Base-by-base conservation (phyloP, 2,329 filamentous ascomycete genomes). In the Pyrenochaeta sp. region DNA sequence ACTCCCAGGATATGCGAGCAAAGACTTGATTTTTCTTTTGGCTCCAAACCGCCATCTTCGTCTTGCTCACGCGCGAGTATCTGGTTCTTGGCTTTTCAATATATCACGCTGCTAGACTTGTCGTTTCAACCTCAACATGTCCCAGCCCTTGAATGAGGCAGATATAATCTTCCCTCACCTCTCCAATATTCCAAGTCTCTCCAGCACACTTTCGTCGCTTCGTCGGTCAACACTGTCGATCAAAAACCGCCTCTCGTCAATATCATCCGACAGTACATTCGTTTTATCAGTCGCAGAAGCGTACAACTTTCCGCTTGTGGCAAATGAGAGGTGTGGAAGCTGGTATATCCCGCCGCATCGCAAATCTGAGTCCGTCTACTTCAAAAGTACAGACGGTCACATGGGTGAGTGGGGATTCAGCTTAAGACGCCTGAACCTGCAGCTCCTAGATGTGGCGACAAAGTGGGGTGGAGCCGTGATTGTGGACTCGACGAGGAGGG, bases 341-440 rank as follows among this genome's bases (percentile, higher is more conserved):
- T 99, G 95, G 95, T 98, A 98, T 74, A 90, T 98, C 21, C 77
- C 79, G 2, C 88, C 88, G 0, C 75, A 75, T 7, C 68, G 69
- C 21, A 95, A 94, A 75, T 77, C 72, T 1, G 90, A 85, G 29
- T 92, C 90, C 61, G 91, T 90, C 29, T 99, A 98, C 77, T 99
- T 98, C 78, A 99, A 99, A 82, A 96, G 91, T 77, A 99, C 95
- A 1, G 95, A 99, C 77, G 95, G 95, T 1, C 95, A 99, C 74
- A 87, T 88, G 46, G 88, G 91, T 7, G 88, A 96, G 69, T 99
- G 95, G 95, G 85, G 88, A 56, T 97, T 98, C 71, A 97, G 91
- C 76, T 84, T 89, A 18, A 81, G 95, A 58, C 83, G 95, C 60
- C 77, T 98, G 68, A 99, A 99, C 72, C 72, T 97, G 66, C 90